These are phyloP conservation scores for Perkinsus marinus DNA, from an alignment of 169 alveolate genomes.

Conservation along the genomic window DNA sequence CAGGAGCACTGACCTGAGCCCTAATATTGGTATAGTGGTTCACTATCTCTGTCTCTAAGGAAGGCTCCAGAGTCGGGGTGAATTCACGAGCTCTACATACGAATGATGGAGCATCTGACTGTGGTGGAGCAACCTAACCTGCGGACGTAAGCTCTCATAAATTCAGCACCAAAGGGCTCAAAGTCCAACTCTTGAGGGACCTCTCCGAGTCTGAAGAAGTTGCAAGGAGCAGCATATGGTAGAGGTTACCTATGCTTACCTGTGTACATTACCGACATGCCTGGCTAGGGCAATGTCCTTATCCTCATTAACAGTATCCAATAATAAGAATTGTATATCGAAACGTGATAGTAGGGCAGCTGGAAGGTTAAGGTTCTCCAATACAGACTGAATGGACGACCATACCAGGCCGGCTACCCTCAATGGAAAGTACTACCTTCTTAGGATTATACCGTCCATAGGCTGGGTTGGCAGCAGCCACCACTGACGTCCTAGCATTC, in stretches of 20 bases:
- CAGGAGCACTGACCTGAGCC: background rate
- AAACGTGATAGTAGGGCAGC: constrained; percentile 92
- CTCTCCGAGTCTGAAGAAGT: background rate
- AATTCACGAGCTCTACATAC: background rate
- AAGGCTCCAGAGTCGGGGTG: background rate
- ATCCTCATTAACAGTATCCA: constrained; percentile 65
- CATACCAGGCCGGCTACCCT: no score
- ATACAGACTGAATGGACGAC: constrained; percentile 12
- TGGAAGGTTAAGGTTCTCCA: constrained; percentile 87
- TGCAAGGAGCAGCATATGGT: background rate
- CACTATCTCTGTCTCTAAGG: background rate
- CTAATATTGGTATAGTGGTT: background rate
- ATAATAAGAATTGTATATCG: constrained; percentile 73
- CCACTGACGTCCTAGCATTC: constrained; percentile 74
- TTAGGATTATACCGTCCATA: constrained; percentile 85
- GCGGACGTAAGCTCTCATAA: background rate
- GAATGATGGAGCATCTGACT: background rate
- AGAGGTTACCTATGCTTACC: constrained; percentile 37
- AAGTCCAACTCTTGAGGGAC: background rate
- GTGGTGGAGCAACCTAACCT: background rate
- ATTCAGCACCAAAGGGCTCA: constrained; percentile 31
- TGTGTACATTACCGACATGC: constrained; percentile 77
- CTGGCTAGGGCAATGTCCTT: constrained; percentile 74
- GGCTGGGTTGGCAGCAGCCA: constrained; percentile 96
- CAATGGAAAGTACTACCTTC: no score